These are phyloP conservation scores for Eucalyptus erythrocorys DNA, from an alignment of 345 rosid genomes.

Conservation along the genomic window DNA sequence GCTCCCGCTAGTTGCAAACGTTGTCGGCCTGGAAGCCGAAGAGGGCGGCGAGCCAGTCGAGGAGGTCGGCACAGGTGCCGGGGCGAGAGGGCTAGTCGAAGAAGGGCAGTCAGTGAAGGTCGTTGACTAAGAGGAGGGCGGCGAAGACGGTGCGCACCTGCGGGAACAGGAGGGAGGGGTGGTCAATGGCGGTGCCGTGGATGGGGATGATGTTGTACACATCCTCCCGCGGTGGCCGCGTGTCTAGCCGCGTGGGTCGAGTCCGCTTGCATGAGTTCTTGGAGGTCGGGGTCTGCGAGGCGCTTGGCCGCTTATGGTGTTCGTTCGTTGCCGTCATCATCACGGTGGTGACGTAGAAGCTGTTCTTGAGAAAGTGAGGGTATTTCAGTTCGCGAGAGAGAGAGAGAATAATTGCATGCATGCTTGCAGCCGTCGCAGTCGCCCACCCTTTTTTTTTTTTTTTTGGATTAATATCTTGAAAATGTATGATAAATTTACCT, in stretches of 20 bases:
- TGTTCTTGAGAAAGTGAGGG: not conserved
- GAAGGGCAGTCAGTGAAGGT: constrained; percentile 55
- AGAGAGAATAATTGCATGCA: too few relatives aligned
- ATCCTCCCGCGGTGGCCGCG: constrained; percentile 17
- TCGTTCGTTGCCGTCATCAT: not conserved
- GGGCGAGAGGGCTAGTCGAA: constrained; percentile 24
- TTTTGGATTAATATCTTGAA: too few relatives aligned
- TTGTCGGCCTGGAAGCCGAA: constrained; percentile 73
- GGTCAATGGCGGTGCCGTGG: constrained; percentile 49
- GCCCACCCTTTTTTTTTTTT: too few relatives aligned
- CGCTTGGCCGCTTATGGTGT: not conserved
- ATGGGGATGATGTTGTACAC: constrained; percentile 73
- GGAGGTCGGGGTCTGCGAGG: too few relatives aligned
- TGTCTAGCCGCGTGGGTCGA: constrained; percentile 16
- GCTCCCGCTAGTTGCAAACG: constrained; percentile 78
- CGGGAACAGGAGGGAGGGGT: constrained; percentile 66
- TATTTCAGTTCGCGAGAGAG: not conserved
- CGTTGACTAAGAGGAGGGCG: constrained; percentile 42
- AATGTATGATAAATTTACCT: too few relatives aligned
- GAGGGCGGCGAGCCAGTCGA: constrained; percentile 68
- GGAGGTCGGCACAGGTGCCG: constrained; percentile 40
- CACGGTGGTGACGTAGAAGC: not conserved
- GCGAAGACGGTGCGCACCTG: constrained; percentile 71
- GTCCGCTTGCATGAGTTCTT: constrained; percentile 27
- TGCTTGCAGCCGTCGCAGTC: too few relatives aligned